phyloP scores from a whole-genome alignment of 2,329 filamentous ascomycete genomes.

The Teratosphaeria destructans region DNA sequence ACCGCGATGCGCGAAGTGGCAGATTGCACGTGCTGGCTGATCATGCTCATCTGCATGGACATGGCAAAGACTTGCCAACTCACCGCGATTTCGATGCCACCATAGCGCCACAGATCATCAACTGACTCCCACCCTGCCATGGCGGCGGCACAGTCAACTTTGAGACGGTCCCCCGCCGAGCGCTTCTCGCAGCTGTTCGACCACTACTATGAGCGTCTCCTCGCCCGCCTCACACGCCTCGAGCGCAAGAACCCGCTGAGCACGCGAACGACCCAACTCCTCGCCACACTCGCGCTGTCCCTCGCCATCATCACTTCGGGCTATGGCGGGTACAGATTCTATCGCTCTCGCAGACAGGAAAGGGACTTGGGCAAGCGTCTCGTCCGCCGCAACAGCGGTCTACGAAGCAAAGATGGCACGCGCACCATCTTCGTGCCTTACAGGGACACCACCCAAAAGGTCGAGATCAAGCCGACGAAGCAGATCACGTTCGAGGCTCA shows the following conservation, averaged over 20 bases:
- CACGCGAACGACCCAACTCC: constrained; percentile 59
- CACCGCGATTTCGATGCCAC: neutral
- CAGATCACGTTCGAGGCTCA: constrained; percentile 93
- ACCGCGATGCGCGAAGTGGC: neutral
- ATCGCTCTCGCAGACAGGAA: constrained; percentile 62
- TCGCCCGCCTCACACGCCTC: constrained; percentile 39
- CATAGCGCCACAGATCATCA: neutral
- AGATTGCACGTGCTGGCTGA: neutral
- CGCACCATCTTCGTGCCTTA: constrained; percentile 93
- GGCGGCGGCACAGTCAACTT: constrained; percentile 77
- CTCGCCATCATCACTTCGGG: constrained; percentile 69
- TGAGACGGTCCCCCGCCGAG: constrained; percentile 36
- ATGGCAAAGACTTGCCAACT: neutral
- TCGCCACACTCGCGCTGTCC: constrained; percentile 65
- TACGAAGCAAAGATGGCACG: constrained; percentile 85
- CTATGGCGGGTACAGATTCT: constrained; percentile 71
- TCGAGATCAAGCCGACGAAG: constrained; percentile 83
- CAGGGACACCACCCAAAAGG: constrained; percentile 76
- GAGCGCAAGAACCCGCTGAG: constrained; percentile 44
- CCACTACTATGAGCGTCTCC: constrained; percentile 33
- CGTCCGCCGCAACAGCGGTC: constrained; percentile 78
- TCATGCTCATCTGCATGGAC: neutral
- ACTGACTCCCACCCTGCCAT: constrained; percentile 37
- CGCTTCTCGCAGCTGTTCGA: constrained; percentile 24
- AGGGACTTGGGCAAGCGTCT: constrained; percentile 73